A percentile compares a stretch with the other conserved stretches of the same genome.
Conservation (phyloP, 1,139 yeast genomes). For the Tardiomyces depauwii region DNA sequence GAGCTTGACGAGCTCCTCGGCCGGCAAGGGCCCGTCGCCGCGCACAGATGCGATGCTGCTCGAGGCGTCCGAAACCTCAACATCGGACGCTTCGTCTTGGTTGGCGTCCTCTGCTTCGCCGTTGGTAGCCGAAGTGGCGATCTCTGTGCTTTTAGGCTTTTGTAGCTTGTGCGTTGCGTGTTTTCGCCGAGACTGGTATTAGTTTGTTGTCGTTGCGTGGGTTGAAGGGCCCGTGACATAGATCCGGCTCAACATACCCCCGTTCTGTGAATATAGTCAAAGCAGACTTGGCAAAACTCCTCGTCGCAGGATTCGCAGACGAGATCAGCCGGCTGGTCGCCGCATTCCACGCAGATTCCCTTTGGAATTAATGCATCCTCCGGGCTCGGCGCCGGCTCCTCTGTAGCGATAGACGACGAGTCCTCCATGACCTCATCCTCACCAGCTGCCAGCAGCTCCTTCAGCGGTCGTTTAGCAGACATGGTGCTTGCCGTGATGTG, state of each 20-base stretch:
- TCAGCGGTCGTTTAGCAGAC: conserved; percentile 17
- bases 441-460: conserved; percentile 18
- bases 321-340: conserved; percentile 54
- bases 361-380: conserved; percentile 20
- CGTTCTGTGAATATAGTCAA: conserved; percentile 51
- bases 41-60: conserved; percentile 6
- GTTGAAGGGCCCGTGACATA: too few relatives aligned
- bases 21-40: conserved; percentile 6
- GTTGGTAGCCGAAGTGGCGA: conserved; percentile 5
- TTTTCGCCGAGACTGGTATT: conserved; percentile 1
- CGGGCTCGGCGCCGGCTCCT: conserved; percentile 12
- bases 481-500: background rate
- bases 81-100: conserved; percentile 2
- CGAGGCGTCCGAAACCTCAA: conserved; percentile 10
- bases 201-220: too few relatives aligned
- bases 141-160: conserved; percentile 3
- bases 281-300: conserved; percentile 55
- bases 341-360: conserved; percentile 50
- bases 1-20: conserved; percentile 20
- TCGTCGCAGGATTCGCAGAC: conserved; percentile 50
- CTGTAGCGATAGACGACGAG: conserved; percentile 4
- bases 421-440: conserved; percentile 20
- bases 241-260: conserved; percentile 26
- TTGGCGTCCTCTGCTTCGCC: conserved; percentile 2
- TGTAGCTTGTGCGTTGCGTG: background rate